Evolutionary conservation across 257 asterid genomes (phyloP), one percentile per base, ranked within the genome.

Genomic region (Ilex asprella): DNA sequence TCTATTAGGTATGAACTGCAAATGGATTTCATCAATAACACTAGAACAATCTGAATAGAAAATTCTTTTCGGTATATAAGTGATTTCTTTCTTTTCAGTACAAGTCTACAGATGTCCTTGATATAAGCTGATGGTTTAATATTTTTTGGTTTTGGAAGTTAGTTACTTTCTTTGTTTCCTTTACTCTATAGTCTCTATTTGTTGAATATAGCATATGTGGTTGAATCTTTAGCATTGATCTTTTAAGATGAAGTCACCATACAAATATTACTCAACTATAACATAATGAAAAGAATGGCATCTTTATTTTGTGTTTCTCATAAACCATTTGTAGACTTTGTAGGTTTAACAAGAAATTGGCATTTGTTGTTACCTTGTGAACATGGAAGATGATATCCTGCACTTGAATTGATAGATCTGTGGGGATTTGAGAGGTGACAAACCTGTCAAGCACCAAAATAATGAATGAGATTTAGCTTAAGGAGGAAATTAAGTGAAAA

Each of bases 331-430:
- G 27, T 21, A 21, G 27, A 21, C 27, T 21, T 21, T 21, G 27
- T 21, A 21, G 27, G 27, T 21, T 21, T 21, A 21, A 21, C 27
- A 21, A 21, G 27, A 21, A 4, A 12, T 12, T 49, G 14, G 16
- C 50, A 7, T 44, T 44, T 44, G 1, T 12, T 12, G 27, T 67
- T 83, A 88, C 96, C 97, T 89, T 83, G 75, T 89, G 97, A 65
- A 76, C 84, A 69, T 84, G 46, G 72, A 89, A 86, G 12, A 88
- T 84, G 85, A 89, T 73, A 6, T 79, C 95, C 66, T 84, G 82
- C 66, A 89, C 94, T 68, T 76, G 85, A 71, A 89, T 81, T 11
- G 91, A 66, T 71, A 86, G 74, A 76, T 89, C 97, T 8, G 94
- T 78, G 55, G 97, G 95, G 70, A 81, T 70, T 16, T 75, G 87